Percentiles rank a stretch among this genome's conserved stretches.
Evolutionary conservation across 2,329 filamentous ascomycete species (phyloP).

Genomic region (Amauroascus verrucosus): DNA sequence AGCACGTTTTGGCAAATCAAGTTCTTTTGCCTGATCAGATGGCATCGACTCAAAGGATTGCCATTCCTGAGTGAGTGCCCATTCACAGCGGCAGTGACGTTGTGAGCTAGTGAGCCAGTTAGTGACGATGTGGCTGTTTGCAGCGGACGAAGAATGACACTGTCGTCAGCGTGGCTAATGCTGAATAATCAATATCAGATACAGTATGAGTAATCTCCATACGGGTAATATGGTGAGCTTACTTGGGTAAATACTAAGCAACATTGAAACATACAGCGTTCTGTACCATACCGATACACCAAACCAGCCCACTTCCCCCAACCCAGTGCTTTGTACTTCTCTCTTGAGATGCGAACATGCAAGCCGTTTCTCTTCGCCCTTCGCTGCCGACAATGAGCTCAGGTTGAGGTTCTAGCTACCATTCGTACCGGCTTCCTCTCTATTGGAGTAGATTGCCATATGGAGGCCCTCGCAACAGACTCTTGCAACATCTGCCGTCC

Average conservation of each 20-base stretch:
- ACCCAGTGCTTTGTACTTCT: neutral
- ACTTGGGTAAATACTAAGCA: neutral
- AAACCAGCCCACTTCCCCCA: neutral
- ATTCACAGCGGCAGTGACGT: no score
- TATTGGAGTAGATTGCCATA: neutral
- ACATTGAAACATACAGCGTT: neutral
- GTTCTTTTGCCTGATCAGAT: no score
- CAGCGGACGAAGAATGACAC: neutral
- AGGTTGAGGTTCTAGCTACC: neutral
- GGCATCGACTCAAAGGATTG: no score
- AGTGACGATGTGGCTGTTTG: neutral
- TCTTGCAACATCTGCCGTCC: neutral
- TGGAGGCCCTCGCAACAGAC: neutral
- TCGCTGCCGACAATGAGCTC: neutral
- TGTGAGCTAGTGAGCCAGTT: no score
- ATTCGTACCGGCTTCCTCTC: slow-evolving; percentile 5
- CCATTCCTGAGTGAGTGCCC: no score
- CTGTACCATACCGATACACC: neutral
- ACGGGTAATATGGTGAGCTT: neutral
- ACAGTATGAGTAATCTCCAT: neutral
- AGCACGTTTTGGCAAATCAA: no score
- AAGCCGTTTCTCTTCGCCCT: neutral
- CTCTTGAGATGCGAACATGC: neutral
- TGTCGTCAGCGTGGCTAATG: neutral
- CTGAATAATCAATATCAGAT: neutral